Base-by-base conservation (phyloP, 371 early-diverging fungal genomes). In the Apophysomyces ossiformis region DNA sequence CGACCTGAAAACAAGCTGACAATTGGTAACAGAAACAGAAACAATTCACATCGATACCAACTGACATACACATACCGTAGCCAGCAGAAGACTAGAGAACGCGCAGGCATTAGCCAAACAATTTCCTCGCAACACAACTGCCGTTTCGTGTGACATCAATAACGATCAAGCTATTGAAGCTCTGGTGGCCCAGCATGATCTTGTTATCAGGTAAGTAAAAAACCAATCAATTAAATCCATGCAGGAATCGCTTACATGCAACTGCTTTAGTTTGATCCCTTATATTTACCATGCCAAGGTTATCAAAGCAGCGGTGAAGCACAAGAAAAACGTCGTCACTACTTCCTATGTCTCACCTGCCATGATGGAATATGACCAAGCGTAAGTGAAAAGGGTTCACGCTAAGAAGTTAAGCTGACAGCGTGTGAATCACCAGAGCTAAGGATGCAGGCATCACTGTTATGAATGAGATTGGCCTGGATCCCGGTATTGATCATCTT, bases 401-500 rank as follows among this genome's bases (percentile, higher is more conserved):
- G 26, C 1, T 41, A 67, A 26, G 38, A 45, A 4, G 41, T 18
- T n/a, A 58, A 13, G 37, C 39, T 32, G 32, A 32, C 37, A 12
- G 13, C 32, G 44, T 65, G 69, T 65, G 32, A 26, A 26, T 26
- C 32, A 44, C 60, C 13, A 90, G 89, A 68, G 95, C 93, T 37
- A 91, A 92, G 75, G 81, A 82, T 61, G 90, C 91, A 38, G 92
- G 92, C 50, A 80, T 96, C 59, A 90, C 90, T 37, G 86, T 96
- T 61, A 85, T 96, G 87, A 95, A 95, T 71, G 97, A 96, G 77
- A 91, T 96, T 68, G 97, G 97, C 68, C 83, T 96, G 39, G 97
- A 96, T 85, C 97, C 97, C 50, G 96, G 97, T 68, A 93, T 96
- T 74, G 97, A 96, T 73, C 96, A 95, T 75, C 78, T 95, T 78